A percentile compares a stretch with the other conserved stretches of the same genome.
Conservation (phyloP, 2,329 filamentous ascomycete species). For the Calonectria pauciramosa region DNA sequence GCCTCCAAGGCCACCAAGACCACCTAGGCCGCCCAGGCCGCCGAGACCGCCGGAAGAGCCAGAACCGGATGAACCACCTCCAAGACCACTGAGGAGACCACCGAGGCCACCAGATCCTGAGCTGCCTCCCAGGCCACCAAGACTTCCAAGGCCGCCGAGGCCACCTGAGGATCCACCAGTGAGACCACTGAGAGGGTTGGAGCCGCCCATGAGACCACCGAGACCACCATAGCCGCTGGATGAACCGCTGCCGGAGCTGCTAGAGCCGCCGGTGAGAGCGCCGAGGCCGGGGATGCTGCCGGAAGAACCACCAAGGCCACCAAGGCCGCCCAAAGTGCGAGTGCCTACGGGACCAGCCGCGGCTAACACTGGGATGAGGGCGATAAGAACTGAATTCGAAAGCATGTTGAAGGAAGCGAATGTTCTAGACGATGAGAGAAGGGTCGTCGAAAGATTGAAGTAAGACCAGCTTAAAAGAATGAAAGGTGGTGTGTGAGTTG, state of each 20-base stretch:
- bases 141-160: background rate
- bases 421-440: background rate
- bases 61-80: background rate
- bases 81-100: background rate
- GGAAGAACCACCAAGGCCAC: background rate
- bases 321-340: background rate
- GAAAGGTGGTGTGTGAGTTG: background rate
- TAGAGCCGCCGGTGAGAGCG: background rate
- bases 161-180: background rate
- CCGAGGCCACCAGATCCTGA: background rate
- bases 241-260: background rate
- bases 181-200: background rate
- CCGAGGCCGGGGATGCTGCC: background rate
- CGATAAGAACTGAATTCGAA: background rate
- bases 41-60: background rate
- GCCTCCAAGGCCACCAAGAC: background rate
- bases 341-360: conserved; percentile 11
- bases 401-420: background rate
- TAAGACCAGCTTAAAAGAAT: conserved; percentile 12
- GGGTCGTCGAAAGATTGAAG: background rate
- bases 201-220: background rate
- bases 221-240: background rate
- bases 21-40: background rate
- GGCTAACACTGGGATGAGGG: background rate
- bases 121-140: background rate